These are phyloP conservation scores for Bipolaris victoriae DNA, from an alignment of 2,329 filamentous ascomycete genomes.

Conservation along the genomic window DNA sequence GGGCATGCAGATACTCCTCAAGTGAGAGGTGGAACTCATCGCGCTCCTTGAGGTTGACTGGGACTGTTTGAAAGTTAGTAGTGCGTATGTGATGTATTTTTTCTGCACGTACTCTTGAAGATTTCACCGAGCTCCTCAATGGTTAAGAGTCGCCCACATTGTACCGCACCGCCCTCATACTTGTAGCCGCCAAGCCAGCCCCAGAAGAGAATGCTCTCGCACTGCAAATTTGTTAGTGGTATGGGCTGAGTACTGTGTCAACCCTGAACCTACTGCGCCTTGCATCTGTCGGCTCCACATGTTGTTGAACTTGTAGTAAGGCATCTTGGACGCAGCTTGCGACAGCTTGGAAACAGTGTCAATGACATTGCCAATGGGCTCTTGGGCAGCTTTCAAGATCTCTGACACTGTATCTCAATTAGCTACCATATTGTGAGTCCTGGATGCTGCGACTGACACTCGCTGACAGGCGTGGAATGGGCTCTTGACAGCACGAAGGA, in stretches of 20 bases:
- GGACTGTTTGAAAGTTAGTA: slow-evolving; percentile 63
- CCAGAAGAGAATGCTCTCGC: slow-evolving; percentile 64
- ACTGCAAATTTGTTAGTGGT: slow-evolving; percentile 47
- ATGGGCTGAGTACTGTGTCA: not conserved
- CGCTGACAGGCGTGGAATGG: slow-evolving; percentile 78
- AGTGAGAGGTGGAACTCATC: slow-evolving; percentile 96
- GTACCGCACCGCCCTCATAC: slow-evolving; percentile 58
- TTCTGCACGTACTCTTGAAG: slow-evolving; percentile 66
- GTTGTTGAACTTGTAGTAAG: slow-evolving; percentile 97
- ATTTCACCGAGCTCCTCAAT: slow-evolving; percentile 85
- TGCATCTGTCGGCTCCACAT: slow-evolving; percentile 87
- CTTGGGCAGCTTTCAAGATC: slow-evolving; percentile 72
- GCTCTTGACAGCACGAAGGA: slow-evolving; percentile 86
- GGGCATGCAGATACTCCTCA: slow-evolving; percentile 91
- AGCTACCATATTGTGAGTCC: slow-evolving; percentile 8
- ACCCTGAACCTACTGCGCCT: slow-evolving; percentile 64
- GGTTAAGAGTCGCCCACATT: slow-evolving; percentile 72
- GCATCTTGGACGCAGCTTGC: slow-evolving; percentile 78
- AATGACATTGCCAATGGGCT: slow-evolving; percentile 73
- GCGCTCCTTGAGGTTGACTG: slow-evolving; percentile 85
- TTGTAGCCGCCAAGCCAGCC: slow-evolving; percentile 81
- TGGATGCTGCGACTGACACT: slow-evolving; percentile 56
- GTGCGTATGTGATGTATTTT: slow-evolving; percentile 2
- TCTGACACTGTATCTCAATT: slow-evolving; percentile 62
- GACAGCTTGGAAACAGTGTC: slow-evolving; percentile 73